Percentiles rank a stretch among this genome's conserved stretches.
These are phyloP conservation scores for Populus trichocarpa DNA, from an alignment of 441 rosid genomes.

Conservation along the genomic window DNA sequence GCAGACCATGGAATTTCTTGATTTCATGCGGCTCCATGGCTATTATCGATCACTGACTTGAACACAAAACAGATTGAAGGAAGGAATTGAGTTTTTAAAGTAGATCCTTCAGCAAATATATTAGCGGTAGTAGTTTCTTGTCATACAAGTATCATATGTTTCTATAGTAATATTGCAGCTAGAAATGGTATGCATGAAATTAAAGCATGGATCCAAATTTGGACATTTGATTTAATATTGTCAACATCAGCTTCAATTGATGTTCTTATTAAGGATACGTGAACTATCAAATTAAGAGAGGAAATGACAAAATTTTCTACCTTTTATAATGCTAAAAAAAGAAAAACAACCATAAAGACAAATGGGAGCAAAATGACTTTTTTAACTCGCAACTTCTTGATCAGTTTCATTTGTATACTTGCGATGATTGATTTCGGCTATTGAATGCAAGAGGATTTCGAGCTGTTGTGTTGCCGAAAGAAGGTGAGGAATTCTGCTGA, in stretches of 20 bases:
- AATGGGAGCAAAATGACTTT: too few relatives aligned
- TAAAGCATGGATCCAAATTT: neutral
- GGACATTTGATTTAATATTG: neutral
- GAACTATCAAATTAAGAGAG: too few relatives aligned
- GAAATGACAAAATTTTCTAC: too few relatives aligned
- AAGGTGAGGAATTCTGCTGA: too few relatives aligned
- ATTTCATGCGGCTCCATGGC: constrained; percentile 29
- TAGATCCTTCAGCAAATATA: neutral
- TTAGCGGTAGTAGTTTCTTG: constrained; percentile 4
- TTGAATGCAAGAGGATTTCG: too few relatives aligned
- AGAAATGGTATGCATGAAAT: neutral
- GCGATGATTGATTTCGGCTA: too few relatives aligned
- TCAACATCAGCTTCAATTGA: neutral
- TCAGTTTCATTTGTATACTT: too few relatives aligned
- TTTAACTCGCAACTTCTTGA: too few relatives aligned
- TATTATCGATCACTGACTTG: neutral
- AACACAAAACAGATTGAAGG: neutral
- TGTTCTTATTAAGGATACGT: too few relatives aligned
- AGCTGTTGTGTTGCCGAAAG: too few relatives aligned
- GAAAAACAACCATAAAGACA: too few relatives aligned
- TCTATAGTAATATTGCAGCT: neutral
- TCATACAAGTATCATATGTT: constrained; percentile 3
- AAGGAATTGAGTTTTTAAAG: neutral
- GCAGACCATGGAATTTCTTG: constrained; percentile 17
- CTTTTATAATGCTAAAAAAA: too few relatives aligned